Conservation (phyloP, 306 rosid genomes). For the Acacia acuminata region DNA sequence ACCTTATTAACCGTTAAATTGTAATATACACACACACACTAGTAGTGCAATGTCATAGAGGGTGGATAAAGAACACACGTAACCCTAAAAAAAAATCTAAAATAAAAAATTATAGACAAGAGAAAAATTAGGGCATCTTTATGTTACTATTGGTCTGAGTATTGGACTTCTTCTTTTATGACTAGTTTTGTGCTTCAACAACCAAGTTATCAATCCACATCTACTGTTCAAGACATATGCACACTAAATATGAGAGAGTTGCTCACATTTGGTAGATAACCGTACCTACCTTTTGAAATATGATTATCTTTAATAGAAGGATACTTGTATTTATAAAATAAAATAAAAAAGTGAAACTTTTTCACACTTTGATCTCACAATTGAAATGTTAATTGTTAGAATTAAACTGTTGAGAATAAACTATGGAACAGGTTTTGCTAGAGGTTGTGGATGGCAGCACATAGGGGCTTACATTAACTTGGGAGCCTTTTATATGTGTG, state of each 20-base stretch:
- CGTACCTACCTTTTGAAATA: no score
- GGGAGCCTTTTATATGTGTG: slow-evolving; percentile 38
- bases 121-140: no score
- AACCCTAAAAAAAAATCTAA: not conserved
- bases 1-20: no score
- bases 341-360: not conserved
- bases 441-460: slow-evolving; percentile 65
- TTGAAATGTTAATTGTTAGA: not conserved
- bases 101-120: no score
- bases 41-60: no score
- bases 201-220: not conserved
- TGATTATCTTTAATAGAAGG: no score
- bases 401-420: not conserved
- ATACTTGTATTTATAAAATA: no score
- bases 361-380: not conserved
- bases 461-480: slow-evolving; percentile 57
- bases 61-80: no score
- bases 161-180: not conserved
- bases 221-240: no score
- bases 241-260: no score
- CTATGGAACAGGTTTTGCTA: slow-evolving; percentile 45
- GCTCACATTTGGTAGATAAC: no score
- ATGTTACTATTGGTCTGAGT: not conserved
- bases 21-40: no score
- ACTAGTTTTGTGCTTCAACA: not conserved